Percentiles rank a stretch among this genome's conserved stretches.
Conservation (phyloP, 176 grass and related monocot species). For the Aegilops longissima region DNA sequence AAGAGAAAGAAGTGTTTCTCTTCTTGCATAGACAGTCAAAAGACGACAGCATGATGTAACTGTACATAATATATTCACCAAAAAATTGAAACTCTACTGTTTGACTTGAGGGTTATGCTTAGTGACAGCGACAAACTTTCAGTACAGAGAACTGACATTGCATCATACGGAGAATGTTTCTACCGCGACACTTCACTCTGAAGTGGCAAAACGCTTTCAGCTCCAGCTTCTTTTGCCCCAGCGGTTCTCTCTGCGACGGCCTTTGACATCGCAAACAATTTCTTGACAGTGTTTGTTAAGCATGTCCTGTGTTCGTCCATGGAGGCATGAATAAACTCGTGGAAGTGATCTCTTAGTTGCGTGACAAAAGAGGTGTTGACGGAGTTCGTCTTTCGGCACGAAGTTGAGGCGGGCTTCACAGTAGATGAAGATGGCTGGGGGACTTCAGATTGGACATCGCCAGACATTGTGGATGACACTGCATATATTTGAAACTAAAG, state of each 20-base stretch:
- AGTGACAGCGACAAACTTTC: not conserved
- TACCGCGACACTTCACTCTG: constrained; percentile 44
- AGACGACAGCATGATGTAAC: not conserved
- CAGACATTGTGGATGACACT: constrained; percentile 21
- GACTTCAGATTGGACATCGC: not conserved
- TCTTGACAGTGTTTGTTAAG: constrained; percentile 65
- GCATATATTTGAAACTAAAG: not conserved
- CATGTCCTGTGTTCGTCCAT: constrained; percentile 76
- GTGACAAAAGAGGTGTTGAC: constrained; percentile 50
- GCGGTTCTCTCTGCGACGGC: constrained; percentile 42
- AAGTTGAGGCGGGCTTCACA: constrained; percentile 37
- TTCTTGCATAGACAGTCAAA: constrained; percentile 14
- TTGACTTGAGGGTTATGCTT: not conserved
- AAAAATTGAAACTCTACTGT: not conserved
- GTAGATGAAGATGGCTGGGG: not conserved
- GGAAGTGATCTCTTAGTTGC: constrained; percentile 64
- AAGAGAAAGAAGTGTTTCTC: not conserved
- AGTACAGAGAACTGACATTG: not conserved
- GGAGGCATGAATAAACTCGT: constrained; percentile 77
- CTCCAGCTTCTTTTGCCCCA: constrained; percentile 42
- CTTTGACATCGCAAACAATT: constrained; percentile 79
- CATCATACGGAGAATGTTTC: not conserved
- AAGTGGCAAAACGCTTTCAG: constrained; percentile 55
- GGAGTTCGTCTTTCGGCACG: constrained; percentile 64
- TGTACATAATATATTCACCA: constrained; percentile 27